Percentiles rank a stretch among this genome's conserved stretches.
Conservation (phyloP, 352 stramenopile genomes). For the Globisporangium canariense region DNA sequence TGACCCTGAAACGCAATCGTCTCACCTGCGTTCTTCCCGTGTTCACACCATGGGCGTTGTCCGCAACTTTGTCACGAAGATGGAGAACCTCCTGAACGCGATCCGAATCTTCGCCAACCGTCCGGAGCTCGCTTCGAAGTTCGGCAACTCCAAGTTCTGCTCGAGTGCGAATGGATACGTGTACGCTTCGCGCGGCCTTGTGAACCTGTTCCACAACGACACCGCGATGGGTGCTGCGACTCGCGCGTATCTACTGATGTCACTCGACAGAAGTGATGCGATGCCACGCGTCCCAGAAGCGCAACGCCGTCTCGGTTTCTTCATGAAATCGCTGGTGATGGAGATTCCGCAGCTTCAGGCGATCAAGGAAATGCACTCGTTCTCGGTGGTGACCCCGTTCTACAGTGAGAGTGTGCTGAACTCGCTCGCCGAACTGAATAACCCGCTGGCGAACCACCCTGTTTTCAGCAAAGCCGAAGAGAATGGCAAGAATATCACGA, state of each 20-base stretch:
- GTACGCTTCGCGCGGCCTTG: constrained; percentile 63
- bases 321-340: constrained; percentile 80
- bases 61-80: constrained; percentile 73
- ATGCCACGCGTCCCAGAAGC: constrained; percentile 72
- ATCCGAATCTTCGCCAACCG: constrained; percentile 51
- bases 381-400: constrained; percentile 77
- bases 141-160: constrained; percentile 74
- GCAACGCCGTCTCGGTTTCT: constrained; percentile 74
- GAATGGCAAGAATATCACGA: constrained; percentile 75
- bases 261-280: constrained; percentile 59
- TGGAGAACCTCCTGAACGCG: constrained; percentile 62
- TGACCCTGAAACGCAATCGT: constrained; percentile 50
- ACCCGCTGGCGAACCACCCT: constrained; percentile 65
- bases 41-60: constrained; percentile 74
- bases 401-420: constrained; percentile 73
- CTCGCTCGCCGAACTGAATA: constrained; percentile 60
- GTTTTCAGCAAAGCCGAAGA: constrained; percentile 75
- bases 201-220: constrained; percentile 77
- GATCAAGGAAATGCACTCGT: constrained; percentile 82
- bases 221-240: constrained; percentile 76
- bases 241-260: constrained; percentile 67
- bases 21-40: constrained; percentile 43
- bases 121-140: constrained; percentile 57
- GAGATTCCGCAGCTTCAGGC: constrained; percentile 67
- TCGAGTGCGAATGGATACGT: constrained; percentile 76